Conservation (phyloP, 805 yeast species). For the Candida bentonensis region DNA sequence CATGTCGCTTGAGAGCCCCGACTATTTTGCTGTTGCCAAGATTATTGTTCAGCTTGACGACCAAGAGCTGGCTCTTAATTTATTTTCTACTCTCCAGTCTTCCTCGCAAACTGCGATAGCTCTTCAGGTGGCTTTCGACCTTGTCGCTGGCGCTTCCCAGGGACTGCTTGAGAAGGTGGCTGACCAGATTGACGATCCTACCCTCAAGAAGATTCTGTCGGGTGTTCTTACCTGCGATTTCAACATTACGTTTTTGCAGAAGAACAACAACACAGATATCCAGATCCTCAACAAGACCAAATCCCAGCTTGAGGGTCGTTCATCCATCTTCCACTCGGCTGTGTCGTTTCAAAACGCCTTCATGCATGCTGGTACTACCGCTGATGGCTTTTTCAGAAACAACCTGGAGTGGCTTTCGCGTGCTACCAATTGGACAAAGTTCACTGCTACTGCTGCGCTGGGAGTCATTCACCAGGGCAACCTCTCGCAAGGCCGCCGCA, state of each 20-base stretch:
- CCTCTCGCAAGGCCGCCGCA: constrained; percentile 74
- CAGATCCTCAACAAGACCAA: constrained; percentile 72
- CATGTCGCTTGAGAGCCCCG: constrained; percentile 47
- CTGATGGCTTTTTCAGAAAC: constrained; percentile 78
- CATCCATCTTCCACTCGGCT: constrained; percentile 89
- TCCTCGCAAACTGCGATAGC: constrained; percentile 43
- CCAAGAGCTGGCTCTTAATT: constrained; percentile 46
- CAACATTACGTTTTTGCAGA: constrained; percentile 73
- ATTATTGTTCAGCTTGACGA: constrained; percentile 83
- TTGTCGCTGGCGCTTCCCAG: constrained; percentile 84
- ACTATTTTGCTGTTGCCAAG: constrained; percentile 72
- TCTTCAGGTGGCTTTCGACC: constrained; percentile 88
- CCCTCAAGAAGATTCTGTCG: constrained; percentile 56
- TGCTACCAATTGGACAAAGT: constrained; percentile 98
- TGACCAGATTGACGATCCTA: constrained; percentile 17
- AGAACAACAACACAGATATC: constrained; percentile 78
- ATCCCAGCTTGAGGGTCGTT: constrained; percentile 73
- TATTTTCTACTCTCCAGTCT: constrained; percentile 48
- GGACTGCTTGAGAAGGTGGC: constrained; percentile 51
- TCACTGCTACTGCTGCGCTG: constrained; percentile 92
- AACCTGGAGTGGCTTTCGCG: constrained; percentile 93
- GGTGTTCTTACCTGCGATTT: constrained; percentile 93
- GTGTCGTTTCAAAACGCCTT: constrained; percentile 90
- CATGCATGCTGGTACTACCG: constrained; percentile 92
- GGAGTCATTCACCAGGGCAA: constrained; percentile 97